These are phyloP conservation scores for Lactarius sp. DNA, from an alignment of 768 basidiomycete genomes.

Conservation along the genomic window DNA sequence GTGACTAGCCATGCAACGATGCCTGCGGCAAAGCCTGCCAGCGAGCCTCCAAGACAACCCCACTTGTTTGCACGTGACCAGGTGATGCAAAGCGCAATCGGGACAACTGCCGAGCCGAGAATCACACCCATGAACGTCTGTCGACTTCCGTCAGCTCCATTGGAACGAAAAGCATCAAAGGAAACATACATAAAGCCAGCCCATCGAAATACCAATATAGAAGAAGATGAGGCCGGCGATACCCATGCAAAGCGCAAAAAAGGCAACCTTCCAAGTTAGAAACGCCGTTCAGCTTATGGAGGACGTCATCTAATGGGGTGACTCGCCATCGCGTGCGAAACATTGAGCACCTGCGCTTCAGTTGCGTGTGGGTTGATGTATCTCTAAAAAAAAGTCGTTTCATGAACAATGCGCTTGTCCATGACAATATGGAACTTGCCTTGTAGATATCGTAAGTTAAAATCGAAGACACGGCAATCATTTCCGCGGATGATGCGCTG, in stretches of 20 bases:
- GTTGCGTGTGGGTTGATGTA: slow-evolving; percentile 83
- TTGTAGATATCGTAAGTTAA: slow-evolving; percentile 86
- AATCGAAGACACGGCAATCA: slow-evolving; percentile 84
- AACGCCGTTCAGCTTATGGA: neutral
- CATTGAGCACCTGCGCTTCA: slow-evolving; percentile 61
- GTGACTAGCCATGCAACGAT: slow-evolving; percentile 83
- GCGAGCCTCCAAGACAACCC: slow-evolving; percentile 73
- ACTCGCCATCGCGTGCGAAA: slow-evolving; percentile 63
- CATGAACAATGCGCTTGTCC: neutral
- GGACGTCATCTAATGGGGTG: neutral
- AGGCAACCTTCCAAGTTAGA: slow-evolving; percentile 43
- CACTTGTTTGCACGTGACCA: slow-evolving; percentile 84
- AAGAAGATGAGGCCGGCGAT: slow-evolving; percentile 82
- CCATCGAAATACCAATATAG: slow-evolving; percentile 89
- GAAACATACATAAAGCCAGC: slow-evolving; percentile 81
- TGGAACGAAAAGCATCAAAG: neutral
- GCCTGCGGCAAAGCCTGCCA: slow-evolving; percentile 64
- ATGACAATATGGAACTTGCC: slow-evolving; percentile 32
- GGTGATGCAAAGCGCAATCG: slow-evolving; percentile 80
- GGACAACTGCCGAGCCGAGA: slow-evolving; percentile 79
- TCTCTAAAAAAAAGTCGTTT: slow-evolving; percentile 34
- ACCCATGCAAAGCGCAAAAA: slow-evolving; percentile 75
- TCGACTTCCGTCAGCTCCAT: neutral
- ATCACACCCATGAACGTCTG: slow-evolving; percentile 88
- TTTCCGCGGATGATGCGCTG: slow-evolving; percentile 80